These are phyloP conservation scores for Elongisporangium senticosum DNA, from an alignment of 352 stramenopile genomes.

Conservation along the genomic window DNA sequence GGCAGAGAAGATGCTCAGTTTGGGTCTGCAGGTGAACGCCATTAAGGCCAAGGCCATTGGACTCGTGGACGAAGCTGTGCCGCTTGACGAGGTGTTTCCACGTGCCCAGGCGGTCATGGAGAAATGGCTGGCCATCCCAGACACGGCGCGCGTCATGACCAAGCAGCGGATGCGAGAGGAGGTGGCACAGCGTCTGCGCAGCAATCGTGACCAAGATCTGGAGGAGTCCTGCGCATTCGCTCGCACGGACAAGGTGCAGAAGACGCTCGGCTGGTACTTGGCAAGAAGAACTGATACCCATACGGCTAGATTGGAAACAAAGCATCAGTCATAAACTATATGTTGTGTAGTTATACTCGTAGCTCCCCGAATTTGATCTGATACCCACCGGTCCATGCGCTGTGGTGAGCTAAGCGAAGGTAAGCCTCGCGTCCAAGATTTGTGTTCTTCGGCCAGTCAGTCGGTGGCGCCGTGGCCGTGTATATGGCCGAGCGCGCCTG, in stretches of 20 bases:
- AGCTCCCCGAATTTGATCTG: too few relatives aligned
- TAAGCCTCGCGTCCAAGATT: too few relatives aligned
- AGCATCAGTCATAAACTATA: too few relatives aligned
- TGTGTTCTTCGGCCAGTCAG: too few relatives aligned
- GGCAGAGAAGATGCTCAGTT: constrained; percentile 80
- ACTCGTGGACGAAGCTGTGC: constrained; percentile 70
- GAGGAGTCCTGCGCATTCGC: constrained; percentile 69
- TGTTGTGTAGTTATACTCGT: too few relatives aligned
- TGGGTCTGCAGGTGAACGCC: constrained; percentile 76
- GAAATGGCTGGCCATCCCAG: constrained; percentile 83
- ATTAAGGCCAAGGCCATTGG: constrained; percentile 69
- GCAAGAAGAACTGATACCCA: constrained; percentile 61
- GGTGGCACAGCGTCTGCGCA: constrained; percentile 52
- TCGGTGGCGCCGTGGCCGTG: too few relatives aligned
- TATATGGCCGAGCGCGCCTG: too few relatives aligned
- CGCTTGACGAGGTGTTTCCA: constrained; percentile 70
- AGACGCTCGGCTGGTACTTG: constrained; percentile 72
- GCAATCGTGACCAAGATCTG: constrained; percentile 48
- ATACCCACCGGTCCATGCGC: too few relatives aligned
- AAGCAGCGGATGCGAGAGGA: constrained; percentile 76
- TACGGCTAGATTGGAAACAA: too few relatives aligned
- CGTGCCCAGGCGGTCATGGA: constrained; percentile 53
- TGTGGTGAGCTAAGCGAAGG: too few relatives aligned
- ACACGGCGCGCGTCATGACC: constrained; percentile 62
- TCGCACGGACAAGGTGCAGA: constrained; percentile 80